Conservation (phyloP, 2,329 filamentous ascomycete species). For the Penicillium sp. region DNA sequence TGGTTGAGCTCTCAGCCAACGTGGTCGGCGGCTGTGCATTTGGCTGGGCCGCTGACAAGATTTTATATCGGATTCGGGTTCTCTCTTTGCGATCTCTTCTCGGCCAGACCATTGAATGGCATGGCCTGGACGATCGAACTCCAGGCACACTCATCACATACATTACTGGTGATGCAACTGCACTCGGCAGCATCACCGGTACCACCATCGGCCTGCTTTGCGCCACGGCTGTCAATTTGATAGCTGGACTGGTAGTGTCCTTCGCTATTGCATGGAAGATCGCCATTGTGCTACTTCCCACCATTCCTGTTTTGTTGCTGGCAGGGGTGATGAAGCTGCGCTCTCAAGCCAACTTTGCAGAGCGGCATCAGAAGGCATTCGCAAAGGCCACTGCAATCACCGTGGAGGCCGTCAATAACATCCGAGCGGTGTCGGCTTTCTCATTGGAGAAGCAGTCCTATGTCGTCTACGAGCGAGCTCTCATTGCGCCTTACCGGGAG, state of each 20-base stretch:
- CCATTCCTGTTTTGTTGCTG: slow-evolving; percentile 63
- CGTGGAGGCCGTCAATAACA: slow-evolving; percentile 50
- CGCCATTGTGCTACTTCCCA: slow-evolving; percentile 64
- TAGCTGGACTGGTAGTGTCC: slow-evolving; percentile 63
- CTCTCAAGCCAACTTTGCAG: slow-evolving; percentile 57
- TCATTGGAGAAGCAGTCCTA: slow-evolving; percentile 50
- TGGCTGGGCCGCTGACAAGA: slow-evolving; percentile 57
- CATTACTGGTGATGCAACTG: slow-evolving; percentile 65
- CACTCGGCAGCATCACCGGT: slow-evolving; percentile 63
- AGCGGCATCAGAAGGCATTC: slow-evolving; percentile 49
- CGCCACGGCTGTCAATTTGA: slow-evolving; percentile 63
- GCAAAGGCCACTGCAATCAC: slow-evolving; percentile 48
- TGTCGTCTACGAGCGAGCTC: slow-evolving; percentile 41
- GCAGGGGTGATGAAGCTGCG: slow-evolving; percentile 64
- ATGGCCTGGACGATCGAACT: slow-evolving; percentile 59
- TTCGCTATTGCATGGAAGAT: slow-evolving; percentile 72
- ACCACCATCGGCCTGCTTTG: slow-evolving; percentile 65
- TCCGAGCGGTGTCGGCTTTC: slow-evolving; percentile 49
- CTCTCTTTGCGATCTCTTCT: slow-evolving; percentile 60
- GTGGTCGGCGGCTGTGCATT: slow-evolving; percentile 55
- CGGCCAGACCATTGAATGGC: slow-evolving; percentile 64
- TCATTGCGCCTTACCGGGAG: slow-evolving; percentile 46
- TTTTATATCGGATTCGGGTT: slow-evolving; percentile 59
- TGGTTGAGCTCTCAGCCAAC: slow-evolving; percentile 57
- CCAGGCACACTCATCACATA: slow-evolving; percentile 59